Evolutionary conservation across 805 yeast genomes (phyloP).

Genomic region (Starmera dryadoides): DNA sequence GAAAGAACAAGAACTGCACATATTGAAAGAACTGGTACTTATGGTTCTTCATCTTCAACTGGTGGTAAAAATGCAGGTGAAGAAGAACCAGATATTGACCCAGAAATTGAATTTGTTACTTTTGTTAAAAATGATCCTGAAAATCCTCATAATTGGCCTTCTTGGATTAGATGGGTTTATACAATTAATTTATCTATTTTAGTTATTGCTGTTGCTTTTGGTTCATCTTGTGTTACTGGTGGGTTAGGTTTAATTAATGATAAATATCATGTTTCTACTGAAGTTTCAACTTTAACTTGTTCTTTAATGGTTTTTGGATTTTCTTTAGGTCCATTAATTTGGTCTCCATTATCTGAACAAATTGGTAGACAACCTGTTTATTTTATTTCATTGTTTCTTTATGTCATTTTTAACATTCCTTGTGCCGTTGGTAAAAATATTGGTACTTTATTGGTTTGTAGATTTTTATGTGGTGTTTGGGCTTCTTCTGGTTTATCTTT

Average conservation of each 20-base stretch:
- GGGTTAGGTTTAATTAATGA: slow-evolving; percentile 65
- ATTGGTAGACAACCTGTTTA: slow-evolving; percentile 84
- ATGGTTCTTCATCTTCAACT: slow-evolving; percentile 22
- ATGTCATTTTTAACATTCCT: slow-evolving; percentile 77
- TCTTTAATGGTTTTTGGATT: slow-evolving; percentile 89
- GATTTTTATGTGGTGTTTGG: slow-evolving; percentile 85
- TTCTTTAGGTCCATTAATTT: slow-evolving; percentile 76
- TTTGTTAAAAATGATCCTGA: slow-evolving; percentile 74
- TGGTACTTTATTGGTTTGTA: slow-evolving; percentile 71
- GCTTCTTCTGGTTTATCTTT: slow-evolving; percentile 76
- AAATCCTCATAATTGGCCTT: slow-evolving; percentile 84
- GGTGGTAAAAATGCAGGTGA: slow-evolving; percentile 14
- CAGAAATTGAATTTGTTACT: slow-evolving; percentile 79
- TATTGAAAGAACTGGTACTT: slow-evolving; percentile 17
- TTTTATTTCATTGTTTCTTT: slow-evolving; percentile 64
- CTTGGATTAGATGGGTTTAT: slow-evolving; percentile 48
- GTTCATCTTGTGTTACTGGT: slow-evolving; percentile 87
- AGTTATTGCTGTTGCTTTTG: slow-evolving; percentile 88
- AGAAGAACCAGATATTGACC: slow-evolving; percentile 35
- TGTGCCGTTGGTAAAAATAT: slow-evolving; percentile 81
- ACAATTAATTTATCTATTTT: slow-evolving; percentile 62
- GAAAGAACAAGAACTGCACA: slow-evolving; percentile 31
- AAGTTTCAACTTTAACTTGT: slow-evolving; percentile 74
- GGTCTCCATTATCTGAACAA: slow-evolving; percentile 87
- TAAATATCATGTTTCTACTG: slow-evolving; percentile 61